Conservation (phyloP, 257 asterid genomes). For the Solanum bukasovii region DNA sequence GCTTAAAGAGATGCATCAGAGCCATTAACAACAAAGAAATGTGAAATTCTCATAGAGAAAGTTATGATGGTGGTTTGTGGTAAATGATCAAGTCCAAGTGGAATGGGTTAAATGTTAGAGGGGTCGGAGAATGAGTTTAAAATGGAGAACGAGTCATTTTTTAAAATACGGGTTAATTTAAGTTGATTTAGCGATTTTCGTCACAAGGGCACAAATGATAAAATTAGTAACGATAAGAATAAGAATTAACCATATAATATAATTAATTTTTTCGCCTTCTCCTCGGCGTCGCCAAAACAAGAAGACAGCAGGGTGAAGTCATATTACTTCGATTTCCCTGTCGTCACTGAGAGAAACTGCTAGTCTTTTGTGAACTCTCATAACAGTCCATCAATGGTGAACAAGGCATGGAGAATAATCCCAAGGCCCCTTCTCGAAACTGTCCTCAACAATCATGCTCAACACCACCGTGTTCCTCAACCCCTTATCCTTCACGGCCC, state of each 20-base stretch:
- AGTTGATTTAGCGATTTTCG: too few relatives aligned
- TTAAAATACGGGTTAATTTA: too few relatives aligned
- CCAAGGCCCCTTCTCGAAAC: conserved; percentile 88
- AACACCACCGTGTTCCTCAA: conserved; percentile 84
- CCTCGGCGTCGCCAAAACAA: background rate
- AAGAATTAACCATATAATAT: too few relatives aligned
- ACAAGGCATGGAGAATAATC: conserved; percentile 74
- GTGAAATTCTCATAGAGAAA: conserved; percentile 34
- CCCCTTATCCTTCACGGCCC: conserved; percentile 97
- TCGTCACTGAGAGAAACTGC: background rate
- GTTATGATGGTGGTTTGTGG: background rate
- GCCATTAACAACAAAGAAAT: conserved; percentile 1
- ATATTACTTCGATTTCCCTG: background rate
- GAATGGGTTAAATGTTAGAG: too few relatives aligned
- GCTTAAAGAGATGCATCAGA: background rate
- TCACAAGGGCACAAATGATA: too few relatives aligned
- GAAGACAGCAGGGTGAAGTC: background rate
- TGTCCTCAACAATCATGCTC: conserved; percentile 83
- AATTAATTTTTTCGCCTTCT: background rate
- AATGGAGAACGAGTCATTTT: too few relatives aligned
- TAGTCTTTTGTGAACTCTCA: background rate
- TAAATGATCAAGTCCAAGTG: background rate
- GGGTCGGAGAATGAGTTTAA: too few relatives aligned
- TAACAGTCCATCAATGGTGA: conserved; percentile 25
- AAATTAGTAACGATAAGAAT: fast-evolving